phyloP scores from a whole-genome alignment of 176 grass and related monocot genomes.

The Saccharum officinarum region DNA sequence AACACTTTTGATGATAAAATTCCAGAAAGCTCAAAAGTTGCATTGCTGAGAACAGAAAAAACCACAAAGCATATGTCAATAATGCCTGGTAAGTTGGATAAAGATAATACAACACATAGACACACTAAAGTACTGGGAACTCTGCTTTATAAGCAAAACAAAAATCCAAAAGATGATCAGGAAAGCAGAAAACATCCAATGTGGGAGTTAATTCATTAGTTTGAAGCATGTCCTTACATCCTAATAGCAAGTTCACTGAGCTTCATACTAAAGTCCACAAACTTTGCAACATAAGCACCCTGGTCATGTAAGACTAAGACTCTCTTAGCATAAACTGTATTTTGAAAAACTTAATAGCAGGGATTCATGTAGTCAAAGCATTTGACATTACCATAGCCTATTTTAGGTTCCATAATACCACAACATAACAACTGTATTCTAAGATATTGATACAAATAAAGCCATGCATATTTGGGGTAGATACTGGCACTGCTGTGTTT shows the following conservation, averaged over 20 bases:
- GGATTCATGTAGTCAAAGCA: constrained; percentile 25
- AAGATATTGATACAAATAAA: neutral
- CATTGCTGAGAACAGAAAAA: constrained; percentile 69
- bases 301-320: neutral
- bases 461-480: neutral
- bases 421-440: neutral
- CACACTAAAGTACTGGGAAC: neutral
- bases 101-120: neutral
- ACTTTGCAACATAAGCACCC: neutral
- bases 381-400: constrained; percentile 19
- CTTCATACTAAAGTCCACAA: constrained; percentile 11
- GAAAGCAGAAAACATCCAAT: neutral
- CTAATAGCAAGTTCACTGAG: constrained; percentile 15
- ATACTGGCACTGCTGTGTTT: neutral
- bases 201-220: neutral
- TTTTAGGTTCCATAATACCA: constrained; percentile 6
- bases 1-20: constrained; percentile 72
- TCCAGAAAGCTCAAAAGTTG: constrained; percentile 66
- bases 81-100: constrained; percentile 39
- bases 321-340: constrained; percentile 7
- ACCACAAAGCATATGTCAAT: constrained; percentile 33
- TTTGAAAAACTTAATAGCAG: constrained; percentile 1
- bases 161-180: constrained; percentile 2
- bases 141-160: constrained; percentile 13
- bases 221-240: neutral